A percentile compares a stretch with the other conserved stretches of the same genome.
These are phyloP conservation scores for Euphorbia tirucalli DNA, from an alignment of 345 rosid species.

Conservation along the genomic window DNA sequence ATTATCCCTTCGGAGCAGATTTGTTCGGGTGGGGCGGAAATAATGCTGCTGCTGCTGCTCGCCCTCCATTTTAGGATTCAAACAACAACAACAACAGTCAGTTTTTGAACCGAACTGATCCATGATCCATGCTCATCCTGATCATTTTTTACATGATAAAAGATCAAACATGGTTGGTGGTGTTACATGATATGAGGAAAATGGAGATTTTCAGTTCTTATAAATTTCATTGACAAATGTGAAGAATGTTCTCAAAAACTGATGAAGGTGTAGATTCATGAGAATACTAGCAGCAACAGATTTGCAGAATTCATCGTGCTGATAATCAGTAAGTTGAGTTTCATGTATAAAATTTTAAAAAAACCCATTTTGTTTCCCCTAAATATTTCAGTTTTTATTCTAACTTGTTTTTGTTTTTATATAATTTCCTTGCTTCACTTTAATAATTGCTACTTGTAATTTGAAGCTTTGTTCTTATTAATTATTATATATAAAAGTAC, in stretches of 20 bases:
- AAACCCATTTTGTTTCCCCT: neutral
- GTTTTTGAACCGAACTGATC: neutral
- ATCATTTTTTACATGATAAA: no score
- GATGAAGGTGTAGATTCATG: no score
- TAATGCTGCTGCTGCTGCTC: no score
- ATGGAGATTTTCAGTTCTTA: no score
- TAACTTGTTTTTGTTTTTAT: no score
- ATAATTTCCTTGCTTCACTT: neutral
- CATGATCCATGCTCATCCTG: no score
- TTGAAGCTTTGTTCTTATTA: neutral
- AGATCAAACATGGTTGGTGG: no score
- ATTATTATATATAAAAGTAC: neutral
- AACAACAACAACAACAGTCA: no score
- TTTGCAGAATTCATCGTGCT: neutral
- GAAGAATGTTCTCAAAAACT: no score
- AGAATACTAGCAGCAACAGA: neutral
- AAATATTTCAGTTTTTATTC: no score
- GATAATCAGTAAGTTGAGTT: conserved; percentile 10
- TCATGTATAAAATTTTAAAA: conserved; percentile 5
- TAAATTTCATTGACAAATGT: no score
- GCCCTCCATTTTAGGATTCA: conserved; percentile 50
- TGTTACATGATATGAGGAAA: no score
- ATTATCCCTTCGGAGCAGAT: conserved; percentile 56
- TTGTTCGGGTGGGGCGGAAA: conserved; percentile 53
- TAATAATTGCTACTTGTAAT: neutral